These are phyloP conservation scores for Pholiota molesta DNA, from an alignment of 768 basidiomycete species.

Conservation along the genomic window DNA sequence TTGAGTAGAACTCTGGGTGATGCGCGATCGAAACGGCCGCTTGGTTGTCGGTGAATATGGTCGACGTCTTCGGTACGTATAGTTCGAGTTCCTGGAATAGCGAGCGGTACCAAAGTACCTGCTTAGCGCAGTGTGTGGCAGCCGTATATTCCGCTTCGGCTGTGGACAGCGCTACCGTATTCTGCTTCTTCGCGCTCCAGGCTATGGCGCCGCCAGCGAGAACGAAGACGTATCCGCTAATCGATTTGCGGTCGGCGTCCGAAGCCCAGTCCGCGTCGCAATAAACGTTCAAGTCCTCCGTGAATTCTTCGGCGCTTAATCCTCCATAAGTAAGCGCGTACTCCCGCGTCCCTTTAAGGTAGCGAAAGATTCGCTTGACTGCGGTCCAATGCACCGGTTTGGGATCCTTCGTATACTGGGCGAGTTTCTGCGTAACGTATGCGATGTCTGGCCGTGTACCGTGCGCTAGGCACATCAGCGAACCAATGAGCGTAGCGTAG, in stretches of 20 bases:
- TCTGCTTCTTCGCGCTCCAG: conserved; percentile 45
- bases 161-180: conserved; percentile 38
- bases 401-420: conserved; percentile 20
- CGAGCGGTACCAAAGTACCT: conserved; percentile 37
- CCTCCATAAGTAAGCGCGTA: conserved; percentile 29
- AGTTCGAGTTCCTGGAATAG: conserved; percentile 21
- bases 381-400: conserved; percentile 34
- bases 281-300: conserved; percentile 27
- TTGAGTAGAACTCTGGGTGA: conserved; percentile 16
- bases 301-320: conserved; percentile 23
- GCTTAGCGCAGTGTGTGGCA: conserved; percentile 29
- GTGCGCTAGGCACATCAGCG: conserved; percentile 22
- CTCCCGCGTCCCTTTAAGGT: conserved; percentile 23
- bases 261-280: conserved; percentile 27
- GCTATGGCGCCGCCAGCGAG: conserved; percentile 37
- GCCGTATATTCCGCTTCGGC: conserved; percentile 50
- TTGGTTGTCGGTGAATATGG: conserved; percentile 21
- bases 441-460: conserved; percentile 23
- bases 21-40: conserved; percentile 16
- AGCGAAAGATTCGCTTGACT: conserved; percentile 27
- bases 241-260: conserved; percentile 27
- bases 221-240: conserved; percentile 37
- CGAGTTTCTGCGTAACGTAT: conserved; percentile 13
- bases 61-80: conserved; percentile 12
- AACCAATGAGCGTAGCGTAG: conserved; percentile 19